These are phyloP conservation scores for Magnolia officinalis DNA, from an alignment of 164 flowering plant genomes.

Conservation along the genomic window DNA sequence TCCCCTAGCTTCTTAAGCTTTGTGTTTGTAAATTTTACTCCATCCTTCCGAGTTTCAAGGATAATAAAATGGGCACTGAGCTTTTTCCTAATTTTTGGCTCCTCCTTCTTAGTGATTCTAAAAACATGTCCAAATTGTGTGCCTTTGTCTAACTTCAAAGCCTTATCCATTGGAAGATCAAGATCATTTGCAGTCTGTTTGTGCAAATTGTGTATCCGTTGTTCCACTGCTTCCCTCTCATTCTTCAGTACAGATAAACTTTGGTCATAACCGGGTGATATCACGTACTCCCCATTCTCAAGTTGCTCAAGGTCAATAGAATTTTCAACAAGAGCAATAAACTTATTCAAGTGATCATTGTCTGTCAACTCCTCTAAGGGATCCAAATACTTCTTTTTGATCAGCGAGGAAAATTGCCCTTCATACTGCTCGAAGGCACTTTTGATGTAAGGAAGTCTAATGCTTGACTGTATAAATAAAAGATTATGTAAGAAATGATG, in stretches of 20 bases:
- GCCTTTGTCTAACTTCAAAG: constrained; percentile 84
- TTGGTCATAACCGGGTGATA: constrained; percentile 73
- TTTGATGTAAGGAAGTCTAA: constrained; percentile 81
- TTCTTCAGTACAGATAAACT: constrained; percentile 54
- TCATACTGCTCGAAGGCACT: constrained; percentile 61
- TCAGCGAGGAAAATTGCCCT: constrained; percentile 70
- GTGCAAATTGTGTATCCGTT: constrained; percentile 71
- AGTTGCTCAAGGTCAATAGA: constrained; percentile 94
- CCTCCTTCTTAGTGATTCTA: constrained; percentile 98
- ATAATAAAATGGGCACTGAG: constrained; percentile 73
- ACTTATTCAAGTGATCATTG: constrained; percentile 77
- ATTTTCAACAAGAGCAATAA: constrained; percentile 80
- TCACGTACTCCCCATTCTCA: constrained; percentile 95
- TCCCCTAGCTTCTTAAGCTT: constrained; percentile 91
- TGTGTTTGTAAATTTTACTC: constrained; percentile 87
- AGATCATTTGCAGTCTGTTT: constrained; percentile 77
- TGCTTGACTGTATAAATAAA: constrained; percentile 63
- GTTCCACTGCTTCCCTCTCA: constrained; percentile 70
- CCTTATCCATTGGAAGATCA: constrained; percentile 79
- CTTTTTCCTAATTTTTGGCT: constrained; percentile 88
- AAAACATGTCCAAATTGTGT: constrained; percentile 96
- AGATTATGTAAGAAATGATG: constrained; percentile 6
- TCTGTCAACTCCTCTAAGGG: constrained; percentile 64
- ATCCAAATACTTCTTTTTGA: constrained; percentile 66
- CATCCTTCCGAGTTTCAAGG: constrained; percentile 95